Evolutionary conservation across 495 filamentous ascomycete species (phyloP).

Genomic region (Penicillium argentinense): DNA sequence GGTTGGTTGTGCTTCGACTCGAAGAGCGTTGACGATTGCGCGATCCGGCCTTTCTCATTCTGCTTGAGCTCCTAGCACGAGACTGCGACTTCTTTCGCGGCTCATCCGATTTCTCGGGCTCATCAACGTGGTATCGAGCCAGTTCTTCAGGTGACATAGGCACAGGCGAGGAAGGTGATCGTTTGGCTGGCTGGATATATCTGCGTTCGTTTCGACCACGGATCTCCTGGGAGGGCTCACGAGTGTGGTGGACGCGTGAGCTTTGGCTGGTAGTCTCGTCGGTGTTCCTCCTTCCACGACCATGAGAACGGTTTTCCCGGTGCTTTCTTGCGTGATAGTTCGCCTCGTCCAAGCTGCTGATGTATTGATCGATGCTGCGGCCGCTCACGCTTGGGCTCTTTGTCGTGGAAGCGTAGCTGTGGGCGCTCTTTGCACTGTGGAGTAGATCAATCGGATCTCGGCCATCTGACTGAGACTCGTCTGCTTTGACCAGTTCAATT

Average conservation of each 20-base stretch:
- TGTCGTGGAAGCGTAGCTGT: conserved; percentile 45
- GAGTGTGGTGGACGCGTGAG: conserved; percentile 43
- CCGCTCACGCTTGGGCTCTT: conserved; percentile 57
- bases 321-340: conserved; percentile 59
- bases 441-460: conserved; percentile 25
- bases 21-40: conserved; percentile 41
- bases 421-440: conserved; percentile 48
- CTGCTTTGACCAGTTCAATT: conserved; percentile 63
- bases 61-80: conserved; percentile 37
- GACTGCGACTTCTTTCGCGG: conserved; percentile 41
- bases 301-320: conserved; percentile 52
- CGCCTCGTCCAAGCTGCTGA: conserved; percentile 80
- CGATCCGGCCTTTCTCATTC: conserved; percentile 36
- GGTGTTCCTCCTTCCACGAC: conserved; percentile 56
- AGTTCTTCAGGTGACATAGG: conserved; percentile 89
- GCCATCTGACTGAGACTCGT: conserved; percentile 29
- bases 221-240: conserved; percentile 67
- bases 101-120: conserved; percentile 42
- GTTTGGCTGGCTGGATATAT: conserved; percentile 78
- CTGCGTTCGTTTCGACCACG: conserved; percentile 64
- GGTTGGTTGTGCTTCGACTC: conserved; percentile 44
- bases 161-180: conserved; percentile 85
- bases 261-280: conserved; percentile 50
- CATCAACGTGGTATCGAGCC: conserved; percentile 54
- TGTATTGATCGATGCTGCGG: conserved; percentile 79